Evolutionary conservation across 148 eudicot species (phyloP), one percentile per base, ranked within the genome.

Genomic region (Spergularia bocconei): DNA sequence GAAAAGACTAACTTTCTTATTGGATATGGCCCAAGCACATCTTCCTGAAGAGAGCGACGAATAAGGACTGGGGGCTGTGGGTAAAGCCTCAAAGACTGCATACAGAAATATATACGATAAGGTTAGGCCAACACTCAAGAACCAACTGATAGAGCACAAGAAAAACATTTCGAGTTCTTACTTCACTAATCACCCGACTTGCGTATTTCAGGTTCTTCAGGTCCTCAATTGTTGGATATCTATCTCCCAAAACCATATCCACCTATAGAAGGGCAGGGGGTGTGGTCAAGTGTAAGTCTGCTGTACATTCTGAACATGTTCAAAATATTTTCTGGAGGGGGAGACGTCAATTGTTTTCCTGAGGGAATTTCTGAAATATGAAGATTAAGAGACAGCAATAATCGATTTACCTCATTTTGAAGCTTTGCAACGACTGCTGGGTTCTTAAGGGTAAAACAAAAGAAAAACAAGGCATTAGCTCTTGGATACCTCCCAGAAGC

Each of bases 41-140:
- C 98, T 71, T 89, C 86, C 67, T 84, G 88, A 63, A 92, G 79
- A 68, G 98, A 95, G 50, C 98, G 98, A 13, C 98, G 98, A 64
- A 95, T 95, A 69, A 95, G 80, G 48, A 95, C 97, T 63, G 98
- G 98, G 62, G 98, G 98, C 69, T 94, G 98, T 67, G 98, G 98
- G 74, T 95, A 95, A 71, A 95, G 97, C 84, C 98, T 90, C 86
- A 95, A 84, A 44, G 98, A 95, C 98, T 95, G 87, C 70, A 79
- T 75, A 73, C 23, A 67, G 60, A 60, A 70, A 71, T 8, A 58
- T 60, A 23, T 8, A 47, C 17, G 25, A 59, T 76, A 54, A 21
- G 38, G 59, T 68, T 20, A 39, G 59, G 29, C 20, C 39, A 54
- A 44, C 8, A 44, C 48, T 44, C 48, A 8, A 55, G 36, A 71